Evolutionary conservation across 176 grass and related monocot species (phyloP), one percentile per base, ranked within the genome.

Genomic region (Triticum urartu): DNA sequence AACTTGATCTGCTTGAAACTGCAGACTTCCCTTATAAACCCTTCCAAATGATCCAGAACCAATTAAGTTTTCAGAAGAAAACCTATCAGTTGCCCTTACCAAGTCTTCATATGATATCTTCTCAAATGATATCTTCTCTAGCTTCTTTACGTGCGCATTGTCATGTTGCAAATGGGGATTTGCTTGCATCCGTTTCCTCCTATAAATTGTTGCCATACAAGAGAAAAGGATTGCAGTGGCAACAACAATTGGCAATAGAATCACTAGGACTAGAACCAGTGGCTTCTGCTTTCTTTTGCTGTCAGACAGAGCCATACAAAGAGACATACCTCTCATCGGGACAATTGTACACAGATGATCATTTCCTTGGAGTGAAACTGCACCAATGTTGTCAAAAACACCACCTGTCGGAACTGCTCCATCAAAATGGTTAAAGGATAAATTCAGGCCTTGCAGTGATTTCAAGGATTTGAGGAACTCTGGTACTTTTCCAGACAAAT

Each of bases 391-490:
- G 1, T 0, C 5, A 89, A 93, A 93, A 34, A 88, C 4, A 7
- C 85, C 91, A 0, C 80, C 18, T 0, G 1, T n/a, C 21, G 94
- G 89, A 34, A 93, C 32, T 79, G 6, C 25, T 26, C 94, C 94
- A 4, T 85, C 38, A 13, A 95, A 79, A 83, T 88, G 80, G 56
- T 95, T 95, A 65, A 83, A 93, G 11, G 94, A 91, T 73, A 95
- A 80, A 86, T 95, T 93, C 9, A 95, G 75, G 52, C 35, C 0
- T 9, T 79, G 2, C 5, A 78, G 2, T 72, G 5, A 30, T 26
- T 10, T 77, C 36, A 86, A 62, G 15, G 62, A 43, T 75, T 28
- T 11, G 12, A 97, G 50, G 38, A 91, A 94, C 2, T 67, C 66
- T 11, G 92, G 95, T 1, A 94, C 72, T 68, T 54, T 3, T 35